Conservation (phyloP, 257 asterid genomes). For the Schizonepeta tenuifolia region DNA sequence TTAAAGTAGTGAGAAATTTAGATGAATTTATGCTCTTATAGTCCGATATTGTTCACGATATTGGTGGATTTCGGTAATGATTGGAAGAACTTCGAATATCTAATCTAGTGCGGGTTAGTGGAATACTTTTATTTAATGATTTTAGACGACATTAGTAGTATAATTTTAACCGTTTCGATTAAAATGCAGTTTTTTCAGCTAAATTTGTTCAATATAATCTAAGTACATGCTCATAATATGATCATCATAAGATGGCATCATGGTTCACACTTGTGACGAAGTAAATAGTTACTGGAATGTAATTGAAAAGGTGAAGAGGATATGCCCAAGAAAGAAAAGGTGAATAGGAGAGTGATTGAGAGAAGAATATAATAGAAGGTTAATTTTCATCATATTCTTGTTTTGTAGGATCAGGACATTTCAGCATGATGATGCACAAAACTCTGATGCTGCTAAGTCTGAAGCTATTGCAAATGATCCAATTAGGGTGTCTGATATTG, state of each 20-base stretch:
- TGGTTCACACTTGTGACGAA: no score
- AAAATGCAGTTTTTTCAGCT: background rate
- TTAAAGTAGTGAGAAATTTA: no score
- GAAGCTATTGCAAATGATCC: constrained; percentile 41
- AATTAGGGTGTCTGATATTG: constrained; percentile 36
- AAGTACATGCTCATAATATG: no score
- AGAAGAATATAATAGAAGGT: background rate
- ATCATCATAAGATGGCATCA: no score
- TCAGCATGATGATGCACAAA: constrained; percentile 46
- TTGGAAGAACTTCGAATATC: background rate
- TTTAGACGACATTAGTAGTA: background rate
- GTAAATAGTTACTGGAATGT: background rate
- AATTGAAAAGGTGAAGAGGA: background rate
- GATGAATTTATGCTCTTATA: no score
- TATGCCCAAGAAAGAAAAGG: no score
- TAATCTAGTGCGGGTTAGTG: background rate
- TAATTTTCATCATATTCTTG: background rate
- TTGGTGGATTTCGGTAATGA: background rate
- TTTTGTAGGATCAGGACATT: constrained; percentile 53
- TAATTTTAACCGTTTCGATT: background rate
- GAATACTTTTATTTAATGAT: background rate
- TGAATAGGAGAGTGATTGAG: background rate
- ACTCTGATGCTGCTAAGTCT: constrained; percentile 35
- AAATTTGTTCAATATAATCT: no score
- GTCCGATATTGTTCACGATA: no score